Conservation (phyloP, 108 stramenopile genomes). For the Nannochloropsis gaditana region DNA sequence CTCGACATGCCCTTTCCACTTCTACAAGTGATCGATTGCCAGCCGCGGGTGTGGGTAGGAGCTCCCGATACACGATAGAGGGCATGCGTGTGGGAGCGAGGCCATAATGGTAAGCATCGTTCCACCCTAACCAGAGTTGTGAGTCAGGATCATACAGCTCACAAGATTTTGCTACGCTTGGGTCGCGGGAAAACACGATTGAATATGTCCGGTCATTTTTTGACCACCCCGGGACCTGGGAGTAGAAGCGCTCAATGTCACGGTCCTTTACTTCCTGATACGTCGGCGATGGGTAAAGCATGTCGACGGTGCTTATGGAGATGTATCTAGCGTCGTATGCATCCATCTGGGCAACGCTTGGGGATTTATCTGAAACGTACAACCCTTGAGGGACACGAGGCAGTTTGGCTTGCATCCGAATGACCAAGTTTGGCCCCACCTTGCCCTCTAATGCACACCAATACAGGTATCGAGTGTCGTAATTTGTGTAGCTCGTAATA, state of each 20-base stretch:
- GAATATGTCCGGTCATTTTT: slow-evolving; percentile 5
- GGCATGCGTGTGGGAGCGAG: not conserved
- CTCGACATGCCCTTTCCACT: not conserved
- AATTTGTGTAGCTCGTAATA: not conserved
- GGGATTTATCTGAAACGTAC: not conserved
- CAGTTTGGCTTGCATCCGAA: not conserved
- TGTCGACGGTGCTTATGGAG: slow-evolving; percentile 13
- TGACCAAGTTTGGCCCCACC: slow-evolving; percentile 16
- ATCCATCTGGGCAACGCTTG: not conserved
- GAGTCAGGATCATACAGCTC: slow-evolving; percentile 10
- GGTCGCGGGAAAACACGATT: not conserved
- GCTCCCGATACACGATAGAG: not conserved
- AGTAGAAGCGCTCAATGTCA: slow-evolving; percentile 15
- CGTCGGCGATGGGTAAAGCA: not conserved
- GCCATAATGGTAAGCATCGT: not conserved
- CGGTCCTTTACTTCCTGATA: slow-evolving; percentile 20
- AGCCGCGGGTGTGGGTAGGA: not conserved
- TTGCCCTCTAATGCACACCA: not conserved
- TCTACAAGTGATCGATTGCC: not conserved
- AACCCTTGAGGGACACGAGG: not conserved
- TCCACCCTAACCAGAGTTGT: not conserved
- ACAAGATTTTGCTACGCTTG: not conserved
- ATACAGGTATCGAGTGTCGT: slow-evolving; percentile 1
- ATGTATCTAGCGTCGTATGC: not conserved
- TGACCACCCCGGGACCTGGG: not conserved